These are phyloP conservation scores for Phyllostachys edulis DNA, from an alignment of 176 grass and related monocot species.

Conservation along the genomic window DNA sequence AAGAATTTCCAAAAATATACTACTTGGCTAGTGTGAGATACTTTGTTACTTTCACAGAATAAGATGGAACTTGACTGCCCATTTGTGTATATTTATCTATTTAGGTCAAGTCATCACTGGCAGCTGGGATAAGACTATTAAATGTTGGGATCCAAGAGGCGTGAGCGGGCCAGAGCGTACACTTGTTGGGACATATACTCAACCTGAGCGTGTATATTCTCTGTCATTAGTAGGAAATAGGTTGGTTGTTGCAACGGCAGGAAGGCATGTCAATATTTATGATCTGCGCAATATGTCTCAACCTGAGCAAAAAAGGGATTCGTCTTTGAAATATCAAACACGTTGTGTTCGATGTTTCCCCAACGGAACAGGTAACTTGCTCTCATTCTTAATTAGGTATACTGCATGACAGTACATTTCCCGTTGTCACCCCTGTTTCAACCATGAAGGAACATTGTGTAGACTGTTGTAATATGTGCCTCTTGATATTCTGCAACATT, in stretches of 20 bases:
- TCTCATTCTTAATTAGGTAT: constrained; percentile 25
- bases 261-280: constrained; percentile 92
- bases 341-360: constrained; percentile 92
- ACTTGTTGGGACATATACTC: constrained; percentile 77
- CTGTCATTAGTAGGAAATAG: constrained; percentile 76
- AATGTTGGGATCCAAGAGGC: constrained; percentile 97
- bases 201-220: constrained; percentile 90
- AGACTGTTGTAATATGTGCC: background rate
- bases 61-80: background rate
- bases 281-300: constrained; percentile 98
- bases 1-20: background rate
- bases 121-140: constrained; percentile 97
- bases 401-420: background rate
- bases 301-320: constrained; percentile 86
- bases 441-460: background rate
- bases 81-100: constrained; percentile 19
- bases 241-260: constrained; percentile 92
- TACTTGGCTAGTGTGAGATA: background rate
- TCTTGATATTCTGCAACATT: background rate
- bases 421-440: background rate
- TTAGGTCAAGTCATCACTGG: constrained; percentile 95
- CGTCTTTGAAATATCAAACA: constrained; percentile 97
- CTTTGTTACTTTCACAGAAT: constrained; percentile 7
- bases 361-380: constrained; percentile 77
- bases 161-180: constrained; percentile 62